Conservation (phyloP, 768 basidiomycete species). For the Dioszegia hungarica region DNA sequence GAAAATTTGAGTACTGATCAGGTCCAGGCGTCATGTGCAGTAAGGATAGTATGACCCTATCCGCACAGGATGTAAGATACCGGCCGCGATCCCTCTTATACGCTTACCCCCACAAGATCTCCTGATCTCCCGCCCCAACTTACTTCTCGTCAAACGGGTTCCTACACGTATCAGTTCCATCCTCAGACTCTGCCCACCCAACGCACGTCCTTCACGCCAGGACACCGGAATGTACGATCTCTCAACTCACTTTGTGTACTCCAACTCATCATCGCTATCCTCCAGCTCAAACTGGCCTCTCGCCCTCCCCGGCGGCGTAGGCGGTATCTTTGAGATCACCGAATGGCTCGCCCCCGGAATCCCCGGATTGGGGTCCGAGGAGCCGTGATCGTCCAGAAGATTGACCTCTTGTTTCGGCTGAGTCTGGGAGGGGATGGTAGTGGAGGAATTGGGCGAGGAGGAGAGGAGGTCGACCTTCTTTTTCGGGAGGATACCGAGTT, state of each 20-base stretch:
- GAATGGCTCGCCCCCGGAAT: constrained; percentile 16
- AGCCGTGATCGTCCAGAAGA: constrained; percentile 11
- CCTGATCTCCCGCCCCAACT: too few relatives aligned
- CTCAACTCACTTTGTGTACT: constrained; percentile 46
- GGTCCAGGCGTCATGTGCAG: too few relatives aligned
- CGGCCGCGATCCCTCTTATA: too few relatives aligned
- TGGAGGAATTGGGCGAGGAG: constrained; percentile 24
- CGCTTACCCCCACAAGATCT: too few relatives aligned
- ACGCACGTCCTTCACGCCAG: too few relatives aligned
- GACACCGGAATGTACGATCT: too few relatives aligned
- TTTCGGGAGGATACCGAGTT: constrained; percentile 49
- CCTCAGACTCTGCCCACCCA: too few relatives aligned
- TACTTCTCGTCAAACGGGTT: constrained; percentile 41
- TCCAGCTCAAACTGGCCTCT: constrained; percentile 18
- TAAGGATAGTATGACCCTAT: too few relatives aligned
- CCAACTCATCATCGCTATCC: constrained; percentile 47
- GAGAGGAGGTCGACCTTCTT: constrained; percentile 44
- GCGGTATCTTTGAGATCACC: constrained; percentile 32
- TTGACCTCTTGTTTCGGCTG: neutral
- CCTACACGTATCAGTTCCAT: too few relatives aligned
- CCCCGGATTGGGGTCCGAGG: constrained; percentile 26
- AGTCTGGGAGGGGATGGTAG: neutral
- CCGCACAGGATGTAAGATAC: too few relatives aligned
- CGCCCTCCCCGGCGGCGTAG: constrained; percentile 32
- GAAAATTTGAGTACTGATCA: too few relatives aligned